Base-by-base conservation (phyloP, 495 filamentous ascomycete genomes). In the Penicillium bovifimosum region DNA sequence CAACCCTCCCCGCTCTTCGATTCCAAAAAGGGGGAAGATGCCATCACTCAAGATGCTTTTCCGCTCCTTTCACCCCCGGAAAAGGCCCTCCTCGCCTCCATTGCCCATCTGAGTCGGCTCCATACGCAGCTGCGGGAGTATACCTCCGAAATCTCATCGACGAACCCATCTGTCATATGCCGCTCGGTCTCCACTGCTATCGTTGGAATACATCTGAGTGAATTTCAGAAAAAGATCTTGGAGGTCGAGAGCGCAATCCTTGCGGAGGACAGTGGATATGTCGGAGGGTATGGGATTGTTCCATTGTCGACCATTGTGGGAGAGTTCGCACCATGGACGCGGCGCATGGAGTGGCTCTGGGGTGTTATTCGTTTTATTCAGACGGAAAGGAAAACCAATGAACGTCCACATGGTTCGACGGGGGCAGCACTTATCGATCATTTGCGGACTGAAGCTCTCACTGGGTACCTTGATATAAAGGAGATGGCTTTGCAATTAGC, bases 241-340 rank as follows among this genome's bases (percentile, higher is more conserved):
- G 81, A 88, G 32, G 90, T 96, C 2, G 93, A 98, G 69, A 78
- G 77, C 45, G 76, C 75, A 7, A 86, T 98, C 35, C 72, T 96
- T 44, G 71, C 76, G 20, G 80, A 81, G 60, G 87, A 95, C 66
- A 76, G 79, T 32, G 78, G 70, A 16, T 79, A 86, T 57, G 90
- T 96, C 3, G 92, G 91, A 35, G 91, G 86, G 3, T 96, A 96
- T 59, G 83, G 91, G 42, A 93, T 96, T 54, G 93, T 96, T 13
- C 91, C 93, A 1, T 69, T 98, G 35, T 91, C 93, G 9, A 86
- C 82, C 5, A 76, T 98, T 8, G 85, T 96, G 6, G 78, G 77
- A 8, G 84, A 91, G 64, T 96, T 98, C 55, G 80, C 86, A 4
- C 86, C 79, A 18, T 96, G 93, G 93, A 86, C 78, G 33, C 74